These are phyloP conservation scores for Trichoderma sp. DNA, from an alignment of 2,329 filamentous ascomycete genomes.

Conservation along the genomic window DNA sequence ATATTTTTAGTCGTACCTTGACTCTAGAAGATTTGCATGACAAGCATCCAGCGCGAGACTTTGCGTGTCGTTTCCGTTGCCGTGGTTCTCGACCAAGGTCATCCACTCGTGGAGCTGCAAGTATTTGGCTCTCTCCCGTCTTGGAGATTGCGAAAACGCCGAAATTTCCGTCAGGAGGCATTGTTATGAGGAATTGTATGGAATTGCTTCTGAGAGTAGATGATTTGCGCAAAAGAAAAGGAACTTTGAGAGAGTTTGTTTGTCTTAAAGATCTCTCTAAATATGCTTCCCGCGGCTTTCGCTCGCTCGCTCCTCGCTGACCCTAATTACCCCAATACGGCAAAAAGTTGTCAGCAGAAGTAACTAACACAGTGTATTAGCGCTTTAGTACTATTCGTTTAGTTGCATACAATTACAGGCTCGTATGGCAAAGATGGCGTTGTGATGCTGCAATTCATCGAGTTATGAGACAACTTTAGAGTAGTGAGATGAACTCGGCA, in stretches of 20 bases:
- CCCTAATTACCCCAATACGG: neutral
- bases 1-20: neutral
- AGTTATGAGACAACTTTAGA: neutral
- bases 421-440: neutral
- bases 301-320: neutral
- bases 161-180: constrained; percentile 4
- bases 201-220: neutral
- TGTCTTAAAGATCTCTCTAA: neutral
- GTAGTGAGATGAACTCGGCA: neutral
- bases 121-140: neutral
- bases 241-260: neutral
- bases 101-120: neutral
- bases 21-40: constrained; percentile 14
- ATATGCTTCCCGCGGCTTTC: neutral
- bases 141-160: constrained; percentile 12
- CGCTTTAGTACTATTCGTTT: neutral
- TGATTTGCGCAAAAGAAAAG: neutral
- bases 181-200: neutral
- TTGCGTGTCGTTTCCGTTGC: constrained; percentile 11
- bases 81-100: neutral
- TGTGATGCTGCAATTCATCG: neutral
- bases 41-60: constrained; percentile 14
- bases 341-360: neutral
- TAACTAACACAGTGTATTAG: constrained; percentile 3
- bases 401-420: neutral